Base-by-base conservation (phyloP, 805 yeast genomes). In the Pichia exigua region DNA sequence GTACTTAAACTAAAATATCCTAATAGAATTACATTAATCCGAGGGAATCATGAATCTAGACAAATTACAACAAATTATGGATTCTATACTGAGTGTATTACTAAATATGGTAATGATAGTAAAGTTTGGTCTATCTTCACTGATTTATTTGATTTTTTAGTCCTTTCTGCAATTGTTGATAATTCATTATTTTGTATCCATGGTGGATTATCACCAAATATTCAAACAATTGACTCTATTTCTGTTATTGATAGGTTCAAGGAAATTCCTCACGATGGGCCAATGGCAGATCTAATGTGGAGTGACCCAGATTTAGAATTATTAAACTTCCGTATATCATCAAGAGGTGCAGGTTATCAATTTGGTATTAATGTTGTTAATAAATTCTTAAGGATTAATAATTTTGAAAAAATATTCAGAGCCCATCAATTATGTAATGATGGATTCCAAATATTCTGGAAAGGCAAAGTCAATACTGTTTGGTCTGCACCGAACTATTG, bases 401-500 rank as follows among this genome's bases (percentile, higher is more conserved):
- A 78, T 38, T 82, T 90, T 76, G 82, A 79, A 30, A 92, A 87
- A 64, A 83, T 94, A 49, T 77, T 90, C 44, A 72, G 99, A 44
- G 99, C 99, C 0, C 99, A 94, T 65, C 99, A 94, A 66, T 73
- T 94, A 41, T 95, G 99, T 65, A 94, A 94, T 62, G 96, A 92
- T 62, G 99, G 99, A 1, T 94, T 82, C 63, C 96, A 92, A 57
- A 83, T 88, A 49, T 83, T 91, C 62, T 94, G 96, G 79, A 81
- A 82, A 51, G 97, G 96, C 3, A 77, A 86, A 56, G 87, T 95
- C 45, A 83, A 95, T 39, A 94, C 99, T 0, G 98, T 94, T 9
- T 94, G 99, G 99, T 84, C 94, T 0, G 99, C 99, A 0, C 99
- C 99, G 0, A 94, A 94, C 64, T 94, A 94, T 65, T 94, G 99